Base-by-base conservation (phyloP, 139 green algal genomes). In the Micractinium sp. region DNA sequence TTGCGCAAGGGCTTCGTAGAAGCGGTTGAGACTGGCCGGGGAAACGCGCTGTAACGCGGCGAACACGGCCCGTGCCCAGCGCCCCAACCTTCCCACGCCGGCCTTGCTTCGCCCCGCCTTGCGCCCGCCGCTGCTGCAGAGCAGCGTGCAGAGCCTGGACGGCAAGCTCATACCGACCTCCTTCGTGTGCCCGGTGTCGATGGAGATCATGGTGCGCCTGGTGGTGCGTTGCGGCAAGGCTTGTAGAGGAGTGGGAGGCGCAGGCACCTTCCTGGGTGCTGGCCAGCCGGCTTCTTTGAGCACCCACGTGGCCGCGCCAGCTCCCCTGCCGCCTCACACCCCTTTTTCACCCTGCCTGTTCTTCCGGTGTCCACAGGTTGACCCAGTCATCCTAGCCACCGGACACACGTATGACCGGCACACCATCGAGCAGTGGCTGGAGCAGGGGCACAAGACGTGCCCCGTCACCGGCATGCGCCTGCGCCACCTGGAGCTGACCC, bases 311-410 rank as follows among this genome's bases (percentile, higher is more conserved):
- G 83, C 67, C 41, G 83, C 82, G 33, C 22, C 84, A n/a, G 38
- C 67, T 80, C 18, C 16, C 41, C 25, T 61, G 0, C 79, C 36
- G 9, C 33, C 35, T 19, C 36, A 53, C 29, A 5, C 13, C 75
- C 29, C 29, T 18, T 47, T 9, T 9, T 81, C n/a, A 29, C 38
- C 19, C 77, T 19, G 36, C 75, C 78, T 3, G 23, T 67, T 23
- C 18, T 23, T 22, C 23, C 15, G 3, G 38, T 36, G 3, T 56
- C 33, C 3, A 53, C 73, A 90, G 87, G 53, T 89, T 19, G 97
- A 99, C 81, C 97, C 97, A 7, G 97, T 99, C 18, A 98, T 99
- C 91, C 93, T 99, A 9, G 96, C 96, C 18, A 99, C 97, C 1
- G 97, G 97, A 0, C 97, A 99, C 88, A 98, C 96, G 18, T 99